Conservation (phyloP, 371 early-diverging fungal species). For the Funneliformis caledonium region DNA sequence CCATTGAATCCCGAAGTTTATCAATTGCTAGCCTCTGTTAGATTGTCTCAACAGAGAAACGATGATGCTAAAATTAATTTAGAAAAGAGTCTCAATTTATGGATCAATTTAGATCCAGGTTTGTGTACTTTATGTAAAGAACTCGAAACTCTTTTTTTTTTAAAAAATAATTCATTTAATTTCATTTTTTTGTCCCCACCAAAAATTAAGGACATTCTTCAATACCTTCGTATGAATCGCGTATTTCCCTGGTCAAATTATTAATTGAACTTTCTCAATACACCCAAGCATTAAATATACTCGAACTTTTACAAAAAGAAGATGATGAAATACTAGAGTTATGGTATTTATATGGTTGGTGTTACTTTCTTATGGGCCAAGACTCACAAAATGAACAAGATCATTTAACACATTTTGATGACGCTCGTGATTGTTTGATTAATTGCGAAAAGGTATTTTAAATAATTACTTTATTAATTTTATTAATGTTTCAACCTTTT, state of each 20-base stretch:
- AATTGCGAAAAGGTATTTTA: conserved; percentile 67
- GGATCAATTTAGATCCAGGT: conserved; percentile 69
- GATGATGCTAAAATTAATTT: conserved; percentile 82
- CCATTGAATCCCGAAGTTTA: conserved; percentile 83
- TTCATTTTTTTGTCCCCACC: no score
- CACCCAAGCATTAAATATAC: conserved; percentile 77
- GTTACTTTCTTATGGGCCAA: conserved; percentile 83
- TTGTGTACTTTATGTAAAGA: conserved; percentile 11
- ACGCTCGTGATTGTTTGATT: conserved; percentile 80
- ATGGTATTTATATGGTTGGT: conserved; percentile 95
- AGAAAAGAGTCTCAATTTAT: conserved; percentile 70
- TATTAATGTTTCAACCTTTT: conserved; percentile 20
- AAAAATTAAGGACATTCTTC: conserved; percentile 49
- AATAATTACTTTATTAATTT: conserved; percentile 14
- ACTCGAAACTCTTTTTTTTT: background rate
- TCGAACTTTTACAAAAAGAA: conserved; percentile 83
- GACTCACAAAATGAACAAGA: conserved; percentile 53
- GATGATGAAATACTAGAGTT: conserved; percentile 90
- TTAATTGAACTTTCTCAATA: conserved; percentile 81
- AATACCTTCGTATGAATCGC: conserved; percentile 83
- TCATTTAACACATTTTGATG: conserved; percentile 61
- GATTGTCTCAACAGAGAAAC: conserved; percentile 81
- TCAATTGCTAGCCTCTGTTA: conserved; percentile 88
- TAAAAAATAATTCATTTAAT: background rate
- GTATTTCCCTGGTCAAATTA: conserved; percentile 78